These are phyloP conservation scores for Baudoinia panamericana DNA, from an alignment of 495 filamentous ascomycete species.

Conservation along the genomic window DNA sequence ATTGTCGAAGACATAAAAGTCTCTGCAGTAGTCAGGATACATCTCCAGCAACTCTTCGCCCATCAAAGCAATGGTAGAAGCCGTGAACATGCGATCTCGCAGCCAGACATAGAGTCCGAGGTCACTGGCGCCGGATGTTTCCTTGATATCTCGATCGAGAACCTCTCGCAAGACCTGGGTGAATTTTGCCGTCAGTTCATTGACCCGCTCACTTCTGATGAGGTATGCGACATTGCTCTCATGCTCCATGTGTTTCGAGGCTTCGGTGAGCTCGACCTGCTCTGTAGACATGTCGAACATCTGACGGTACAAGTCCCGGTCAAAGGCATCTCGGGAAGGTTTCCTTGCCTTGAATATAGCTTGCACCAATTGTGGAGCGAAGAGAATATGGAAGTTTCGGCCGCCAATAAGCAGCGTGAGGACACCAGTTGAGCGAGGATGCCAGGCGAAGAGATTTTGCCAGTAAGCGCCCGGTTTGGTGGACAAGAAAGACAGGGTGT, in stretches of 20 bases:
- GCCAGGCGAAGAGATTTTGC: conserved; percentile 14
- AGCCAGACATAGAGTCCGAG: conserved; percentile 21
- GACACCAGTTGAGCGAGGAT: conserved; percentile 16
- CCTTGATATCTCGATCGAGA: conserved; percentile 8
- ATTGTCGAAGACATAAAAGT: conserved; percentile 23
- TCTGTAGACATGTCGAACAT: conserved; percentile 11
- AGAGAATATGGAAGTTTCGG: conserved; percentile 17
- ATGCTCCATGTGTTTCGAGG: conserved; percentile 10
- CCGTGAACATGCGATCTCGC: conserved; percentile 17
- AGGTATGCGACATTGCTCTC: conserved; percentile 21
- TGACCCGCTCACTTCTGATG: conserved; percentile 15
- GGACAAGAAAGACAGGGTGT: conserved; percentile 12
- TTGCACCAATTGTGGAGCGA: conserved; percentile 14
- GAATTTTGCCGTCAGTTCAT: conserved; percentile 16
- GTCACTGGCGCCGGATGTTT: conserved; percentile 1
- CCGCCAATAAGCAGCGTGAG: conserved; percentile 20
- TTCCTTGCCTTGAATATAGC: conserved; percentile 16
- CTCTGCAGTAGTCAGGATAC: conserved; percentile 17
- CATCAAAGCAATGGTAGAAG: conserved; percentile 19
- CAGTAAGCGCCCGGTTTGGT: conserved; percentile 16
- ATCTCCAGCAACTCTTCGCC: conserved; percentile 18
- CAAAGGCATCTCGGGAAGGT: conserved; percentile 15
- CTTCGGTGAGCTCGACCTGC: conserved; percentile 4
- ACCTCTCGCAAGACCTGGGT: conserved; percentile 4
- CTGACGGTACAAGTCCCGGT: conserved; percentile 11